Conservation (phyloP, 2,329 filamentous ascomycete genomes). For the Orbilia ellipsospora region DNA sequence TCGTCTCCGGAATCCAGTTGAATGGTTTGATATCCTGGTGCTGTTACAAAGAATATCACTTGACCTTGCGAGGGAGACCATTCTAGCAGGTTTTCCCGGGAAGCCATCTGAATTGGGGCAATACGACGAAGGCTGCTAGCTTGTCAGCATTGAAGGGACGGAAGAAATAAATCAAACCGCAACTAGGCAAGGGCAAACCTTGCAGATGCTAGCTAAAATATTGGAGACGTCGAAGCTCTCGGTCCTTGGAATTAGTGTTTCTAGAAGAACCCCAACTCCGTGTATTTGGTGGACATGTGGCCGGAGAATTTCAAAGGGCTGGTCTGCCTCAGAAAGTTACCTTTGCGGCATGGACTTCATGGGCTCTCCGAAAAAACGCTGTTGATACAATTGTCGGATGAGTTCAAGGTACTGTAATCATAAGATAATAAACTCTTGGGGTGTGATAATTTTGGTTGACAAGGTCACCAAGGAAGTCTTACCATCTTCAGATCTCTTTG, state of each 20-base stretch:
- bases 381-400: constrained; percentile 35
- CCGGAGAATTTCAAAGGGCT: constrained; percentile 52
- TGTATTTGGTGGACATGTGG: constrained; percentile 45
- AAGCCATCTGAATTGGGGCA: constrained; percentile 31
- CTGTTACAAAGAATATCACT: constrained; percentile 49
- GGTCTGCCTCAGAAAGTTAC: constrained; percentile 22
- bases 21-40: constrained; percentile 51
- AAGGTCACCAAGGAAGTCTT: constrained; percentile 41
- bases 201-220: constrained; percentile 19
- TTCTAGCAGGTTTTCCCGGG: constrained; percentile 52
- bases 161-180: constrained; percentile 31
- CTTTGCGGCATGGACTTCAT: constrained; percentile 17
- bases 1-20: constrained; percentile 51
- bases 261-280: constrained; percentile 48
- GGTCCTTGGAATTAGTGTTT: constrained; percentile 45
- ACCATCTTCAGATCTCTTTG: constrained; percentile 27
- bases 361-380: constrained; percentile 37
- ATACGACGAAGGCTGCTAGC: constrained; percentile 22
- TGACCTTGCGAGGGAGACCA: constrained; percentile 32
- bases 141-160: constrained; percentile 11
- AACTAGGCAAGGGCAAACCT: constrained; percentile 46
- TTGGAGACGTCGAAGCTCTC: constrained; percentile 20
- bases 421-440: constrained; percentile 25
- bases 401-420: constrained; percentile 17
- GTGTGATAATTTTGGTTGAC: constrained; percentile 25